Percentiles rank a stretch among this genome's conserved stretches.
phyloP scores from a whole-genome alignment of 805 yeast species.

The Candida oleophila region DNA sequence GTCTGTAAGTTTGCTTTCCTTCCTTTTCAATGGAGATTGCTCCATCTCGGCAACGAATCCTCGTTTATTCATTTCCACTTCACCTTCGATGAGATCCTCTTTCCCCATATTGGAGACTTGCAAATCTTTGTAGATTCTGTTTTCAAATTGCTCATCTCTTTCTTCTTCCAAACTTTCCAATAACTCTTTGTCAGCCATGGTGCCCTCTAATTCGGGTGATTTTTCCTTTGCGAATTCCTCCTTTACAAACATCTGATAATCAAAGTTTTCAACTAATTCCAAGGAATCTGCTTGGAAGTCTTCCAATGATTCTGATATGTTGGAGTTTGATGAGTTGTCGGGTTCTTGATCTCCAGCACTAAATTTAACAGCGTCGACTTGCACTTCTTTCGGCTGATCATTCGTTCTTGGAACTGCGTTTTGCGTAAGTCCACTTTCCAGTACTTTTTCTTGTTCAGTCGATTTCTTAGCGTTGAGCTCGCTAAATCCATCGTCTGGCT shows the following conservation, averaged over 20 bases:
- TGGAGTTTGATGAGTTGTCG: neutral
- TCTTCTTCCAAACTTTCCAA: neutral
- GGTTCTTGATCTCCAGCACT: neutral
- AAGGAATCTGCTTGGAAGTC: neutral
- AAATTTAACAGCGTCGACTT: neutral
- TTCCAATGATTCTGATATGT: neutral
- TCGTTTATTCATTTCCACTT: no score
- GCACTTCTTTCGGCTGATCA: neutral
- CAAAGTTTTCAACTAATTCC: slow-evolving; percentile 1
- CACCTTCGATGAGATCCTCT: no score
- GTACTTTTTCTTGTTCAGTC: neutral
- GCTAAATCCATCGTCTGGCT: neutral
- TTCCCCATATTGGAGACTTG: no score
- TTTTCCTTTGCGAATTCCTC: neutral
- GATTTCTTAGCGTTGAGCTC: neutral
- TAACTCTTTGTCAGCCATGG: neutral
- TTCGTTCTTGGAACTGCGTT: neutral
- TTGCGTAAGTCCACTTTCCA: neutral
- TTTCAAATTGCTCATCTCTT: neutral
- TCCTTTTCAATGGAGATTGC: neutral
- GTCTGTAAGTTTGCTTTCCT: neutral
- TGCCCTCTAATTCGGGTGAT: slow-evolving; percentile 2
- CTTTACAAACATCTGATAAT: slow-evolving; percentile 1
- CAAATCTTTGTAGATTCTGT: no score
- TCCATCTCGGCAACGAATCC: neutral